phyloP scores from a whole-genome alignment of 306 rosid species.

The Ceratonia siliqua region DNA sequence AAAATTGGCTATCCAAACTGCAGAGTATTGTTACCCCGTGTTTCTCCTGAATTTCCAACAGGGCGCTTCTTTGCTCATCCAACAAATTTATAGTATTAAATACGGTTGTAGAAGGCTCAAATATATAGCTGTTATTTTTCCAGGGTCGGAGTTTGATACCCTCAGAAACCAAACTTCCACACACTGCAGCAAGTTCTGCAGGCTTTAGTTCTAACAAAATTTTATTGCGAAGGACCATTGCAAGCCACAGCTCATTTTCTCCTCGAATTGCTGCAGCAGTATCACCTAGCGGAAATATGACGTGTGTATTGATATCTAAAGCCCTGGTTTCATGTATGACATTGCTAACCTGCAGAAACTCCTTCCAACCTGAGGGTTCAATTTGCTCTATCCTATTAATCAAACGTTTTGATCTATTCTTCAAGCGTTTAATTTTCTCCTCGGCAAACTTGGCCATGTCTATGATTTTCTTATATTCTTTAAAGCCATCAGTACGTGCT shows the following conservation, averaged over 20 bases:
- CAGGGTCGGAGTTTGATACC: slow-evolving; percentile 91
- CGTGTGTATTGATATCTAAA: slow-evolving; percentile 66
- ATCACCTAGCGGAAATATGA: slow-evolving; percentile 86
- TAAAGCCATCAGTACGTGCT: slow-evolving; percentile 76
- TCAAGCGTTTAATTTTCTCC: slow-evolving; percentile 85
- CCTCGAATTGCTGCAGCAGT: slow-evolving; percentile 95
- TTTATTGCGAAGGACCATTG: slow-evolving; percentile 88
- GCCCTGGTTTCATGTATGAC: slow-evolving; percentile 90
- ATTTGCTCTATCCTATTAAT: slow-evolving; percentile 80
- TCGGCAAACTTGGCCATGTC: slow-evolving; percentile 58
- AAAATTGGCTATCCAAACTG: slow-evolving; percentile 82
- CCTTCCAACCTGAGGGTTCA: slow-evolving; percentile 99
- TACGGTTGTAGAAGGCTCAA: slow-evolving; percentile 69
- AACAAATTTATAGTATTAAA: slow-evolving; percentile 46
- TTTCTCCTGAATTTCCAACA: slow-evolving; percentile 70
- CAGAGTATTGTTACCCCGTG: slow-evolving; percentile 70
- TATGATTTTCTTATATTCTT: slow-evolving; percentile 74
- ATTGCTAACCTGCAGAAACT: slow-evolving; percentile 88
- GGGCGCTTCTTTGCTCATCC: slow-evolving; percentile 65
- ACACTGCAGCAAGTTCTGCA: slow-evolving; percentile 80
- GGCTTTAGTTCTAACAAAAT: slow-evolving; percentile 71
- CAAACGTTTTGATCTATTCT: slow-evolving; percentile 72
- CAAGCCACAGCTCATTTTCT: slow-evolving; percentile 96
- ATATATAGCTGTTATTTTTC: slow-evolving; percentile 73
- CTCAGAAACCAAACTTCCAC: slow-evolving; percentile 81